Evolutionary conservation across 805 yeast species (phyloP).

Genomic region (Candida nemodendra): DNA sequence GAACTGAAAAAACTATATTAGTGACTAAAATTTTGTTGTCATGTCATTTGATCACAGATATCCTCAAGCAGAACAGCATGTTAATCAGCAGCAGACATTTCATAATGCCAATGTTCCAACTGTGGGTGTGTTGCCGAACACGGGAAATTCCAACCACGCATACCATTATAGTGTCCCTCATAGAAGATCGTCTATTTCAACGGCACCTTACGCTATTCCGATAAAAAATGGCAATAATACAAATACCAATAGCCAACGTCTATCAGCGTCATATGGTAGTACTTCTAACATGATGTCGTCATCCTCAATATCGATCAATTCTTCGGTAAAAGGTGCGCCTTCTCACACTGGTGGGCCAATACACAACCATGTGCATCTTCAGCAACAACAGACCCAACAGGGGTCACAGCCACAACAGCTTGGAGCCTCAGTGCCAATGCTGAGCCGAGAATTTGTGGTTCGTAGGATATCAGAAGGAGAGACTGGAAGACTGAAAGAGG

Average conservation of each 20-base stretch:
- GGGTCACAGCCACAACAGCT: constrained; percentile 29
- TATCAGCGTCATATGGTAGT: constrained; percentile 12
- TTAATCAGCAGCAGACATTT: constrained; percentile 1
- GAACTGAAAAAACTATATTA: no score
- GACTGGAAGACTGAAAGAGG: constrained; percentile 80
- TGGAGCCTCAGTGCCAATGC: constrained; percentile 28
- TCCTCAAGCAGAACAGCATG: constrained; percentile 6
- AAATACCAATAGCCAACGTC: constrained; percentile 3
- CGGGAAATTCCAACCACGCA: constrained; percentile 4
- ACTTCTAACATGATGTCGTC: constrained; percentile 19
- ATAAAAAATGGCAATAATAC: constrained; percentile 14
- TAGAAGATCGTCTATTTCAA: constrained; percentile 37
- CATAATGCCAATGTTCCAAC: constrained; percentile 4
- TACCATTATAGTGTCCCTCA: constrained; percentile 21
- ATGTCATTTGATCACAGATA: constrained; percentile 10
- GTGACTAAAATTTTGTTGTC: no score
- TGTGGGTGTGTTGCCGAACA: constrained; percentile 1
- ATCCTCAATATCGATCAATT: constrained; percentile 14
- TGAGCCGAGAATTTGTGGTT: constrained; percentile 70
- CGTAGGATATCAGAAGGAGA: constrained; percentile 85
- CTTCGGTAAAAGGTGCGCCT: constrained; percentile 6
- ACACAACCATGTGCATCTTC: constrained; percentile 20
- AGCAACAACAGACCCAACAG: constrained; percentile 10
- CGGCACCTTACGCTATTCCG: constrained; percentile 40
- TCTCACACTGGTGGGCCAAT: constrained; percentile 28